These are phyloP conservation scores for Agaricus sinodeliciosus DNA, from an alignment of 768 basidiomycete species.

Conservation along the genomic window DNA sequence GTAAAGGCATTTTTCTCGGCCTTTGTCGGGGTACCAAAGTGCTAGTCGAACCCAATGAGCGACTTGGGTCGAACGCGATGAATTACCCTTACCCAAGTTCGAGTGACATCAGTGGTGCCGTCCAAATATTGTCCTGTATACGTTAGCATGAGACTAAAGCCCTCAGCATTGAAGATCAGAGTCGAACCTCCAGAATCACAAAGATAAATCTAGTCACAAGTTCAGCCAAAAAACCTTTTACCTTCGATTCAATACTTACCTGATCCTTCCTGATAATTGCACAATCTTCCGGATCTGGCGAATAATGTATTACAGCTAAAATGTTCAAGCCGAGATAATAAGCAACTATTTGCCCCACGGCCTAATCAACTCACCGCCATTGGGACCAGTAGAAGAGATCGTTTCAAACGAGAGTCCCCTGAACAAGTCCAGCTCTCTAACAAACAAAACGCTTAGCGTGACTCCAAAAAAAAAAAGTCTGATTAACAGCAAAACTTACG, in stretches of 20 bases:
- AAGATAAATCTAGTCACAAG: slow-evolving; percentile 29
- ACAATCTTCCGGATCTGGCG: slow-evolving; percentile 67
- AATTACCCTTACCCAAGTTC: slow-evolving; percentile 62
- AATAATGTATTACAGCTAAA: slow-evolving; percentile 89
- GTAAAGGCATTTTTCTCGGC: slow-evolving; percentile 89
- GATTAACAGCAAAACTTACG: slow-evolving; percentile 42
- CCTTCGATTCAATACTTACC: slow-evolving; percentile 25
- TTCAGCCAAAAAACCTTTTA: neutral
- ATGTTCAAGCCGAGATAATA: neutral
- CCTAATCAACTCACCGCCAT: slow-evolving; percentile 56
- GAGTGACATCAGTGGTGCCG: slow-evolving; percentile 92
- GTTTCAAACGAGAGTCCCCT: slow-evolving; percentile 87
- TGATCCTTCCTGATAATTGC: slow-evolving; percentile 72
- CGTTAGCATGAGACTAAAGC: neutral
- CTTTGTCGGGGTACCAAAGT: slow-evolving; percentile 79
- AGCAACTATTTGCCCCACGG: neutral
- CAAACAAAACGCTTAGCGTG: neutral
- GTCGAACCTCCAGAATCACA: slow-evolving; percentile 77
- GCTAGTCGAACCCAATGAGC: slow-evolving; percentile 32
- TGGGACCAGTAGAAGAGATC: slow-evolving; percentile 89
- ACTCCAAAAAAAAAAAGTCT: slow-evolving; percentile 7
- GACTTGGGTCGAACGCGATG: neutral
- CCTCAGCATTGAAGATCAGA: neutral
- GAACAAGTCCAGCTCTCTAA: slow-evolving; percentile 72
- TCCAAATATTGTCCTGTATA: slow-evolving; percentile 72